Evolutionary conservation across 2,329 filamentous ascomycete genomes (phyloP).

Genomic region (Penicillium olsonii): DNA sequence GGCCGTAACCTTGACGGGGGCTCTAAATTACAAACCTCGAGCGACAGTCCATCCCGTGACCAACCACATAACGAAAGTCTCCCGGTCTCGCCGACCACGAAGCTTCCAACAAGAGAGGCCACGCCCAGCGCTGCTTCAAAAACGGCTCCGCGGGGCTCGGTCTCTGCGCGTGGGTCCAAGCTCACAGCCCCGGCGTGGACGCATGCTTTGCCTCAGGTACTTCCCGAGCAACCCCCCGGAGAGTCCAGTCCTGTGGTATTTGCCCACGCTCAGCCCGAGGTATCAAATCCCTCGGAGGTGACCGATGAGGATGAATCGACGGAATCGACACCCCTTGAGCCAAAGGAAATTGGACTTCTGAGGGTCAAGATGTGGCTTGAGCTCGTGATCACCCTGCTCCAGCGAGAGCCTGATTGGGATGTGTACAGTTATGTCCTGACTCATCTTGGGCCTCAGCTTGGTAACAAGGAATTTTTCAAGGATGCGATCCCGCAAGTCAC

Average conservation of each 20-base stretch:
- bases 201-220: slow-evolving; percentile 54
- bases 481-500: slow-evolving; percentile 73
- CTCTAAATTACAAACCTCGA: slow-evolving; percentile 42
- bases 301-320: slow-evolving; percentile 18
- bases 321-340: slow-evolving; percentile 29
- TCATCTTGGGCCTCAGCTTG: slow-evolving; percentile 82
- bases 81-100: slow-evolving; percentile 27
- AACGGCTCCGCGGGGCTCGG: slow-evolving; percentile 33
- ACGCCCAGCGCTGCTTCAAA: slow-evolving; percentile 31
- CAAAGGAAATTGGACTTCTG: slow-evolving; percentile 46
- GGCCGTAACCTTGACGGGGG: slow-evolving; percentile 62
- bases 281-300: slow-evolving; percentile 30
- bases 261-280: slow-evolving; percentile 46
- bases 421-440: slow-evolving; percentile 87
- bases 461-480: slow-evolving; percentile 83
- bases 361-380: slow-evolving; percentile 74
- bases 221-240: slow-evolving; percentile 56
- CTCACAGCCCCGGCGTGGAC: slow-evolving; percentile 56
- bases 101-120: slow-evolving; percentile 34
- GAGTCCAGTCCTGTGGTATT: slow-evolving; percentile 54
- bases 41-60: slow-evolving; percentile 44
- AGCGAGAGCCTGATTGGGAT: slow-evolving; percentile 81
- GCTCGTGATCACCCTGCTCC: slow-evolving; percentile 70
- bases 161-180: slow-evolving; percentile 37
- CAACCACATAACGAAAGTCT: slow-evolving; percentile 41